Evolutionary conservation across 352 stramenopile genomes (phyloP).

Genomic region (Phytophthora melonis): DNA sequence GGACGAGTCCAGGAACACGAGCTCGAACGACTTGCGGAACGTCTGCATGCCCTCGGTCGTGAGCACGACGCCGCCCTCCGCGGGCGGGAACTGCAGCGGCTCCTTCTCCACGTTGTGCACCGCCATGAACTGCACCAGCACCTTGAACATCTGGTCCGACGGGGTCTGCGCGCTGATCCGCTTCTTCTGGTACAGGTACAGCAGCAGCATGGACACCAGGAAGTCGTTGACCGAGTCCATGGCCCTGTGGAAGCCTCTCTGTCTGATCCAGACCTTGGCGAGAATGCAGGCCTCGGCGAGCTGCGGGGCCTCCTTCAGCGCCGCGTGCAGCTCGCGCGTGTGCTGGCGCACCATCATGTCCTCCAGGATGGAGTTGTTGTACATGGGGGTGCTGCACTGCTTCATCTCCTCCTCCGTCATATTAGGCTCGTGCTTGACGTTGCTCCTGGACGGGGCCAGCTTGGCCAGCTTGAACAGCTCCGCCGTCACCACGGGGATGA

Average conservation of each 20-base stretch:
- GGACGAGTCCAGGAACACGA: slow-evolving; percentile 84
- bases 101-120: slow-evolving; percentile 73
- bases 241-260: slow-evolving; percentile 79
- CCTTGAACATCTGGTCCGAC: slow-evolving; percentile 89
- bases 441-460: slow-evolving; percentile 82
- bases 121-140: slow-evolving; percentile 84
- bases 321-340: slow-evolving; percentile 81
- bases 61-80: slow-evolving; percentile 61
- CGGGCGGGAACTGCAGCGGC: slow-evolving; percentile 71
- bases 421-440: slow-evolving; percentile 81
- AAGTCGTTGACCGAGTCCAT: slow-evolving; percentile 90
- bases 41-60: slow-evolving; percentile 73
- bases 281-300: slow-evolving; percentile 86
- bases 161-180: slow-evolving; percentile 73
- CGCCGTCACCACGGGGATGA: slow-evolving; percentile 75
- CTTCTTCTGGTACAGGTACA: slow-evolving; percentile 85
- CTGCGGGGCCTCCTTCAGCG: slow-evolving; percentile 65
- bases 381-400: slow-evolving; percentile 79
- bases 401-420: slow-evolving; percentile 81
- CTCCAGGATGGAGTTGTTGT: slow-evolving; percentile 94
- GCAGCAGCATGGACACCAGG: slow-evolving; percentile 82
- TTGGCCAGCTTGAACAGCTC: slow-evolving; percentile 87
- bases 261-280: slow-evolving; percentile 89
- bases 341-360: slow-evolving; percentile 90
- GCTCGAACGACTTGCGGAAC: slow-evolving; percentile 72